Conservation (phyloP, 192 early-diverging fungal genomes). For the Coemansia sp. region DNA sequence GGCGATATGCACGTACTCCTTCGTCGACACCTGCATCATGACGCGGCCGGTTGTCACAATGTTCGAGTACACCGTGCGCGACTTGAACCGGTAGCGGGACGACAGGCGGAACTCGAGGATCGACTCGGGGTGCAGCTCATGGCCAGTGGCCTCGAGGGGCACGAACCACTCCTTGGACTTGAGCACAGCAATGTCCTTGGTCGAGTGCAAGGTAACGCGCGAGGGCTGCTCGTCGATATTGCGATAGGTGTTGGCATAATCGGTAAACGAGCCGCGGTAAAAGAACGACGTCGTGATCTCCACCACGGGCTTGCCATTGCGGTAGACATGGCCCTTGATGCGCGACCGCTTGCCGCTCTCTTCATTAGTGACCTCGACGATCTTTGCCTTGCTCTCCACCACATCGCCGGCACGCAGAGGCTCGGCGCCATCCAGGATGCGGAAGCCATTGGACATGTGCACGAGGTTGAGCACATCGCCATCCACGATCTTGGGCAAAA, state of each 20-base stretch:
- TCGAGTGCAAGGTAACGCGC: conserved; percentile 63
- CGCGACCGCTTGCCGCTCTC: conserved; percentile 92
- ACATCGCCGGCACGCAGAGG: conserved; percentile 80
- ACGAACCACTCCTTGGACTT: conserved; percentile 90
- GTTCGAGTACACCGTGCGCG: conserved; percentile 63
- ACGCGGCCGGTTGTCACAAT: conserved; percentile 77
- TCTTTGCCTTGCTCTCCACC: conserved; percentile 80
- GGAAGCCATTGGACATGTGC: conserved; percentile 94
- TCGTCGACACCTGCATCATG: conserved; percentile 79
- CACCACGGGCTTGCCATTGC: conserved; percentile 75
- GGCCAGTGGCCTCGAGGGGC: conserved; percentile 27
- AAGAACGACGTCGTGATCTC: conserved; percentile 91
- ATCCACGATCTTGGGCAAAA: conserved; percentile 92
- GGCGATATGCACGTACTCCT: conserved; percentile 83
- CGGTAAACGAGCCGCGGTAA: conserved; percentile 87
- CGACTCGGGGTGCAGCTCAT: conserved; percentile 65
- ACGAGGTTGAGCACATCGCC: conserved; percentile 92
- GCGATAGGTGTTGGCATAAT: conserved; percentile 89
- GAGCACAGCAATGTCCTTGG: conserved; percentile 90
- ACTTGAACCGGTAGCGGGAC: conserved; percentile 55
- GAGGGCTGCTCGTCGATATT: conserved; percentile 82
- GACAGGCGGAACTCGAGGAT: conserved; percentile 56
- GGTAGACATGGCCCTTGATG: conserved; percentile 80
- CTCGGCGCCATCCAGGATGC: conserved; percentile 73
- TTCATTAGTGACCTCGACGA: conserved; percentile 86